Base-by-base conservation (phyloP, 495 filamentous ascomycete genomes). In the Haplographium delicatum region DNA sequence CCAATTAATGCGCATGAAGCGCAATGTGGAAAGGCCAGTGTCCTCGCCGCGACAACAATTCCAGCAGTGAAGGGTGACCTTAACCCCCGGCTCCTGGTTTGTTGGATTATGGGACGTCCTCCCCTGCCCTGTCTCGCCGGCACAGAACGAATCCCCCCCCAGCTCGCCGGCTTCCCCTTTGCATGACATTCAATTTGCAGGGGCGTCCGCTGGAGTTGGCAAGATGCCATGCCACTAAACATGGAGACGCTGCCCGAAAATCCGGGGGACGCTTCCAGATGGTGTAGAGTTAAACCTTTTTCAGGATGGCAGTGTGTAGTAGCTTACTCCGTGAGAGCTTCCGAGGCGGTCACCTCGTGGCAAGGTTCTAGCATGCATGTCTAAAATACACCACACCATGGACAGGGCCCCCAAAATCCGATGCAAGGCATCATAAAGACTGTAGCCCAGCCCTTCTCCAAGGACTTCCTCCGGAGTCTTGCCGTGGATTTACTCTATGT, bases 231-330 rank as follows among this genome's bases (percentile, higher is more conserved):
- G n/a, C 33, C 33, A 35, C 33, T 39, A 26, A 28, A 48, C n/a
- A 38, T 39, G 57, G 53, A 45, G 26, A 46, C 16, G 27, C 57
- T 56, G 40, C 44, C 52, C 57, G 57, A 46, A 38, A 60, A 60
- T 60, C 57, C 57, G 53, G 57, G 57, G 57, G n/a, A n/a, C n/a
- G n/a, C n/a, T n/a, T n/a, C n/a, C n/a, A n/a, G n/a, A n/a, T 27
- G 16, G 7, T 28, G 13, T 10, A 30, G 30, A 16, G 20, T 47
- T 50, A 60, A 38, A 4, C 40, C 22, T 16, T 16, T 56, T 56
- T 18, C 15, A 45, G 48, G 15, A 20, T 23, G 27, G 26, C 16
- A 51, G 27, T 22, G 31, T 24, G 33, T 25, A 41, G 25, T 13
- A 27, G 22, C 23, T 26, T 18, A n/a, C n/a, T n/a, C n/a, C n/a